Base-by-base conservation (phyloP, 345 rosid genomes). In the Erysimum cheiranthoides region DNA sequence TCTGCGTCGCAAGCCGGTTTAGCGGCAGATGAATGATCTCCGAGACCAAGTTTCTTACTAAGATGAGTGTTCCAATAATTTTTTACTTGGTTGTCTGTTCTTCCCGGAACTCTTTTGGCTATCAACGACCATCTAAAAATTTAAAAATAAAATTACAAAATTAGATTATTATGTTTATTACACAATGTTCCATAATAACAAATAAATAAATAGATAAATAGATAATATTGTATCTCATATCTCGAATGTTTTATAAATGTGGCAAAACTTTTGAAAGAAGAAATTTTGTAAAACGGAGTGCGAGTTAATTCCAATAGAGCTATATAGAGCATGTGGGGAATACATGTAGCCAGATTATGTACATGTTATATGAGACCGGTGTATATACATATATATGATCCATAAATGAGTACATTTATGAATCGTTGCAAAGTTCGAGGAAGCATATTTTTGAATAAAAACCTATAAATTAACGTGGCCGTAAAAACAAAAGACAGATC, bases 71-170 rank as follows among this genome's bases (percentile, higher is more conserved):
- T 82, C 86, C 86, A 85, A 54, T 80, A 67, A 36, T 85, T 85
- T 76, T 85, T 85, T 38, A 82, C 85, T 70, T 82, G 83, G 70
- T 84, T 85, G 45, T 82, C 88, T 16, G 86, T 82, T 50, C 88
- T 62, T 49, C 86, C 88, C 1, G 88, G 88, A 12, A 78, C 79
- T 76, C 88, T 53, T 17, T 66, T 76, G 0, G 84, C 88, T 39
- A 85, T 85, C 70, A 84, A 52, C 0, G 84, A 80, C 88, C 86
- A 85, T 69, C 84, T 85, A 12, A 11, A 46, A 11, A 46, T 16
- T 10, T 45, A 7, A 53, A 2, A 59, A 3, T 21, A 6, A 61
- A 8, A 0, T 1, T 10, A 38, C 5, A 2, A 25, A 21, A 6
- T 61, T 8, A 61, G 62, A 7, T 5, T 25, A 25, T 7, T 38